Evolutionary conservation across 2,329 filamentous ascomycete species (phyloP).

Genomic region (Ceratocystis smalleyi): DNA sequence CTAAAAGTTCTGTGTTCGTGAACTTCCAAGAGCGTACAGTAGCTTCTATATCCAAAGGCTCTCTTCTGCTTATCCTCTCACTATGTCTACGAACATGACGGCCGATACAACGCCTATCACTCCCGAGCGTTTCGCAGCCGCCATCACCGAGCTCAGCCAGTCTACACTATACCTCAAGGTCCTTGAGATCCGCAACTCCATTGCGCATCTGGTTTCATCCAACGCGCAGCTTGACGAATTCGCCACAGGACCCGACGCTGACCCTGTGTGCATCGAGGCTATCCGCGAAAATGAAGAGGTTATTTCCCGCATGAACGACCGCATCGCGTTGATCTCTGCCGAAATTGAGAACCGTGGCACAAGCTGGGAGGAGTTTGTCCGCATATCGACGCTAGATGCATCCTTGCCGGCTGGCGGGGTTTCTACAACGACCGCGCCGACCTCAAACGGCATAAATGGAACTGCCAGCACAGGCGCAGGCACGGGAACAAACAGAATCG

Average conservation of each 20-base stretch:
- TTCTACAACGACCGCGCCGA: not conserved
- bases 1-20: too few species aligned
- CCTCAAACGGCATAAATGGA: not conserved
- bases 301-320: conserved; percentile 50
- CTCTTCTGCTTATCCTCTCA: not conserved
- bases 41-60: not conserved
- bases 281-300: conserved; percentile 57
- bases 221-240: conserved; percentile 59
- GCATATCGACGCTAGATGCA: conserved; percentile 23
- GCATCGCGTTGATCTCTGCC: conserved; percentile 44
- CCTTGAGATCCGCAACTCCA: conserved; percentile 59
- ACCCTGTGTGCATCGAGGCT: conserved; percentile 58
- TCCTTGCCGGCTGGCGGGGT: not conserved
- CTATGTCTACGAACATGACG: conserved; percentile 35
- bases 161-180: conserved; percentile 57
- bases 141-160: conserved; percentile 50
- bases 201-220: conserved; percentile 57
- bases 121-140: conserved; percentile 47
- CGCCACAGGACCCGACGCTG: conserved; percentile 36
- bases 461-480: not conserved
- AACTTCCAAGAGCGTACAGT: too few species aligned
- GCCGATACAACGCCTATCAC: conserved; percentile 45
- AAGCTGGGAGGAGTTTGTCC: conserved; percentile 42
- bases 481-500: not conserved
- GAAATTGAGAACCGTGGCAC: conserved; percentile 48